Conservation (phyloP, 371 early-diverging fungal species). For the Apophysomyces trapeziformis region DNA sequence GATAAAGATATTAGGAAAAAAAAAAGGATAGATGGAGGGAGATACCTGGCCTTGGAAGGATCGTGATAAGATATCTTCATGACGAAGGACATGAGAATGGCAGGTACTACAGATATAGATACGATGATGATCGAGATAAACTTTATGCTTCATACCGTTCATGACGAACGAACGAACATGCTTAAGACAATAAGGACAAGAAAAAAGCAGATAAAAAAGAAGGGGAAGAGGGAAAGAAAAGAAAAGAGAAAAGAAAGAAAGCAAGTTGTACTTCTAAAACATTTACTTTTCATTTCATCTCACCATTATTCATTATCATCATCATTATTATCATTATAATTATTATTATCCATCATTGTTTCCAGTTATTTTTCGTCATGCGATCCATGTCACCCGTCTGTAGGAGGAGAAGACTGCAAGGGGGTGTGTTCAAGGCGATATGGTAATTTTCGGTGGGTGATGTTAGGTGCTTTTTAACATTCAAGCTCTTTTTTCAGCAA, state of each 20-base stretch:
- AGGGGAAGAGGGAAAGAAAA: neutral
- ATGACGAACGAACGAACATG: neutral
- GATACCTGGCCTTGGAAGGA: conserved; percentile 26
- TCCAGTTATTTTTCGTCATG: neutral
- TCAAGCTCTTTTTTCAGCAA: too few relatives aligned
- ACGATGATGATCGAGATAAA: conserved; percentile 41
- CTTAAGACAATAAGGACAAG: conserved; percentile 1
- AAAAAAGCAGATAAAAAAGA: neutral
- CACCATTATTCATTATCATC: too few relatives aligned
- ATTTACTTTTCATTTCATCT: too few relatives aligned
- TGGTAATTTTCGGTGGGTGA: neutral
- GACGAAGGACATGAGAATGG: conserved; percentile 63
- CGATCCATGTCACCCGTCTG: conserved; percentile 6
- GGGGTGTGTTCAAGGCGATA: neutral
- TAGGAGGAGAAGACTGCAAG: neutral
- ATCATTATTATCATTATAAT: too few relatives aligned
- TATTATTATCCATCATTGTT: too few relatives aligned
- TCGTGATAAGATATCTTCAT: conserved; percentile 65
- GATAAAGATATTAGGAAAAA: neutral
- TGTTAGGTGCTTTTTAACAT: too few relatives aligned
- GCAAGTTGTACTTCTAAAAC: too few relatives aligned
- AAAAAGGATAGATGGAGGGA: neutral
- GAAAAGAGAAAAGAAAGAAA: too few relatives aligned
- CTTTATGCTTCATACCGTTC: conserved; percentile 20
- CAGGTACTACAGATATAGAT: conserved; percentile 62